These are phyloP conservation scores for Pisolithus marmoratus DNA, from an alignment of 768 basidiomycete species.

Conservation along the genomic window DNA sequence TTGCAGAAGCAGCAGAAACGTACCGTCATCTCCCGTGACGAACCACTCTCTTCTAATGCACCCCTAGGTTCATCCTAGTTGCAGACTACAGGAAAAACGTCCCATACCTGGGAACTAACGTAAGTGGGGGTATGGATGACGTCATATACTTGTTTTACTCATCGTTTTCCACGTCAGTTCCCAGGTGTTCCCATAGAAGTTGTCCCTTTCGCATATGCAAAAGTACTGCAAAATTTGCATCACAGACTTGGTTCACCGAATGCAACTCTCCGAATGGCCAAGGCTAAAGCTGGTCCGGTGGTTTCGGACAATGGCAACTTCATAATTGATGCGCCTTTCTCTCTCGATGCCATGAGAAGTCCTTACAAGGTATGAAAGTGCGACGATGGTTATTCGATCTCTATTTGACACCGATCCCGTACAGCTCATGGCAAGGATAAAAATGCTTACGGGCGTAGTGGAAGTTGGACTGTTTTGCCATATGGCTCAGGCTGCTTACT, in stretches of 20 bases:
- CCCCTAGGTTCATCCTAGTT: slow-evolving; percentile 72
- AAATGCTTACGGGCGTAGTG: slow-evolving; percentile 96
- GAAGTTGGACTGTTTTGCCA: slow-evolving; percentile 97
- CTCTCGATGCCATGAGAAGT: slow-evolving; percentile 56
- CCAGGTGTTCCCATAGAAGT: slow-evolving; percentile 96
- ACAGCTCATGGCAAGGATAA: slow-evolving; percentile 75
- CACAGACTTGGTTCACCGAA: slow-evolving; percentile 56
- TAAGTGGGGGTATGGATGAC: slow-evolving; percentile 34
- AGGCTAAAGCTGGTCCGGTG: slow-evolving; percentile 90
- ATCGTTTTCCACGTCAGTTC: slow-evolving; percentile 44
- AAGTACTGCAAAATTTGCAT: slow-evolving; percentile 70
- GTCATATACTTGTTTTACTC: background rate
- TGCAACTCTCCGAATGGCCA: slow-evolving; percentile 87
- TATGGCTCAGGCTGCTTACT: slow-evolving; percentile 94
- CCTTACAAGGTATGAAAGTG: slow-evolving; percentile 49
- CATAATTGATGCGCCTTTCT: slow-evolving; percentile 93
- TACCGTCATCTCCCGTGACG: slow-evolving; percentile 25
- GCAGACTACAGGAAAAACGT: slow-evolving; percentile 97
- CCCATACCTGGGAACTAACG: slow-evolving; percentile 71
- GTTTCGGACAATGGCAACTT: slow-evolving; percentile 98
- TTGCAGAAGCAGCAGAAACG: slow-evolving; percentile 93
- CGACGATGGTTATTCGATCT: background rate
- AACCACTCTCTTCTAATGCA: background rate
- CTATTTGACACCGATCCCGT: background rate
- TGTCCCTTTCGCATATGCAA: slow-evolving; percentile 91